Conservation (phyloP, 305 asterid genomes). For the Fraxinus ornus region DNA sequence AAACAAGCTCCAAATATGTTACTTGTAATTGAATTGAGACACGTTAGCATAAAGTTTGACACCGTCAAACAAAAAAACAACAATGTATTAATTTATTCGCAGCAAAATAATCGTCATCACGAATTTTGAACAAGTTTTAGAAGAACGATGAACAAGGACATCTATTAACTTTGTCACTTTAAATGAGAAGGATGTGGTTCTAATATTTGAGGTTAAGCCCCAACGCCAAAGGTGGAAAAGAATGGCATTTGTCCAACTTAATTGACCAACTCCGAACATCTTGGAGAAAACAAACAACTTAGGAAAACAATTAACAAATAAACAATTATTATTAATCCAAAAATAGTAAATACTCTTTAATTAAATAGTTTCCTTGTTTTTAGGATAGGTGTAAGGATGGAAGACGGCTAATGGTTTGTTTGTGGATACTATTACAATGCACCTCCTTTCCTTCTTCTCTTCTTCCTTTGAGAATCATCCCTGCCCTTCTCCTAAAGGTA, state of each 20-base stretch:
- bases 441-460: slow-evolving; percentile 31
- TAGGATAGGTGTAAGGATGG: slow-evolving; percentile 58
- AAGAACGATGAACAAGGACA: background rate
- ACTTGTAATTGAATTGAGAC: too few relatives aligned
- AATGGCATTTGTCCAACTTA: slow-evolving; percentile 11
- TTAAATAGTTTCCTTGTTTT: slow-evolving; percentile 30
- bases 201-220: background rate
- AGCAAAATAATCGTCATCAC: background rate
- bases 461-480: slow-evolving; percentile 47
- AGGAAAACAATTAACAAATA: background rate
- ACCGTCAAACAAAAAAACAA: background rate
- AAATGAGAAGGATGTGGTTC: slow-evolving; percentile 4
- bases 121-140: background rate
- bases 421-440: slow-evolving; percentile 46
- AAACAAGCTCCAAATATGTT: too few relatives aligned
- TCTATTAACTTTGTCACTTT: background rate
- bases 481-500: slow-evolving; percentile 94
- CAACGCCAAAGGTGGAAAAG: slow-evolving; percentile 6
- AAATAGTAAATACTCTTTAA: slow-evolving; percentile 4
- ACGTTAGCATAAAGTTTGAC: background rate
- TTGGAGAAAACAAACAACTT: background rate
- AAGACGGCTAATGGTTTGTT: slow-evolving; percentile 28
- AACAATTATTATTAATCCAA: background rate
- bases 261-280: background rate
- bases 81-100: background rate